Conservation (phyloP, 371 early-diverging fungal genomes). For the Mortierella polycephala region DNA sequence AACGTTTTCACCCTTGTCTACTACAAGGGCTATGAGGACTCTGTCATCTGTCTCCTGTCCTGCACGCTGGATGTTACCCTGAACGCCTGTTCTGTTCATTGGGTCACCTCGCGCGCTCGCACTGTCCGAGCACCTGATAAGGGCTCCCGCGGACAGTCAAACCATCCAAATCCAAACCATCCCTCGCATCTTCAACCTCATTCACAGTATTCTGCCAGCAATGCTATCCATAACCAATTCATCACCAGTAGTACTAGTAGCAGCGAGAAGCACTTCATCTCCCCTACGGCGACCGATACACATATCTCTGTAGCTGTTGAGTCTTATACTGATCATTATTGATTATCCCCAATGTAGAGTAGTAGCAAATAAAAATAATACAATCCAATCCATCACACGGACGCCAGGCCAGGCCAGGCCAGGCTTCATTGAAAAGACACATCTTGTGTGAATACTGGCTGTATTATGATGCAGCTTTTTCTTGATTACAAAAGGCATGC, state of each 20-base stretch:
- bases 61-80: constrained; percentile 38
- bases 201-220: no score
- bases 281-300: constrained; percentile 25
- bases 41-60: constrained; percentile 53
- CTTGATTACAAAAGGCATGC: no score
- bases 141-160: constrained; percentile 10
- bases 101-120: constrained; percentile 41
- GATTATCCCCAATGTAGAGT: background rate
- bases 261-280: constrained; percentile 22
- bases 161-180: background rate
- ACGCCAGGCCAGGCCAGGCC: no score
- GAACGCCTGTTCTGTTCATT: constrained; percentile 38
- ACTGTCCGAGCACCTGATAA: constrained; percentile 8
- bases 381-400: background rate
- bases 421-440: no score
- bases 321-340: constrained; percentile 17
- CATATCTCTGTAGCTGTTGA: constrained; percentile 40
- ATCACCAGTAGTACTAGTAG: constrained; percentile 1
- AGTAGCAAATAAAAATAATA: background rate
- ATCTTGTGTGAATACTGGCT: no score
- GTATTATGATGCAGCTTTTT: no score
- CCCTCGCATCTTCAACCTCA: background rate
- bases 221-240: background rate
- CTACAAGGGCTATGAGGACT: constrained; percentile 48
- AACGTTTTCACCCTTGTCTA: constrained; percentile 57